Conservation (phyloP, 208 protist genomes). For the Crithidia fasciculata region DNA sequence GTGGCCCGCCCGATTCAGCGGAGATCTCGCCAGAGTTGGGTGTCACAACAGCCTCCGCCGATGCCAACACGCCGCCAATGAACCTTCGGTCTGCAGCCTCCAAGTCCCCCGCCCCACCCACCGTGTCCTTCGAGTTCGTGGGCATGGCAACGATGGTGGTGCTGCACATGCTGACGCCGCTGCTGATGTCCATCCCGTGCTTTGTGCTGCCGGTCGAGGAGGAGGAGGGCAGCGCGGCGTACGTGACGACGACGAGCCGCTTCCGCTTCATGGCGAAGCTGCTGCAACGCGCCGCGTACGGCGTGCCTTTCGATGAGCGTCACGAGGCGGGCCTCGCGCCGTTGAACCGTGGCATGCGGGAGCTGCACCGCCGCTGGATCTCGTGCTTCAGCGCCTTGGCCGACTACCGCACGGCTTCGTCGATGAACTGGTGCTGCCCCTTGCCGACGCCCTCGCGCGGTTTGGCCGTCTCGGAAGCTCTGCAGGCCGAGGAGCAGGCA, state of each 20-base stretch:
- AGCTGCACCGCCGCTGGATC: constrained; percentile 45
- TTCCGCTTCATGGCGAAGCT: constrained; percentile 42
- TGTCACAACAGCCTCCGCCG: background rate
- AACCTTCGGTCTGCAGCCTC: background rate
- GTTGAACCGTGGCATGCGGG: constrained; percentile 36
- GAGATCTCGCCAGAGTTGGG: constrained; percentile 15
- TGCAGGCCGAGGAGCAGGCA: constrained; percentile 14
- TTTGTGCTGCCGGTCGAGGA: constrained; percentile 38
- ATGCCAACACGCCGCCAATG: background rate
- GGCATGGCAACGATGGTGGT: constrained; percentile 47
- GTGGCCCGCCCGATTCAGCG: constrained; percentile 20
- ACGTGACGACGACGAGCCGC: constrained; percentile 27
- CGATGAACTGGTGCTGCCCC: constrained; percentile 24
- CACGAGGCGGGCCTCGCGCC: constrained; percentile 23
- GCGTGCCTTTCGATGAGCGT: constrained; percentile 34
- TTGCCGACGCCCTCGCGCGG: constrained; percentile 19
- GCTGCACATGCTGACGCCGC: constrained; percentile 37
- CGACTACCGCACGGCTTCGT: constrained; percentile 26
- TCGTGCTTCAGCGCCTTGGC: constrained; percentile 38
- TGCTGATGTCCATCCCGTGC: constrained; percentile 38
- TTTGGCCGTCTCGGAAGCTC: background rate
- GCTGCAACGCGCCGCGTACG: constrained; percentile 47
- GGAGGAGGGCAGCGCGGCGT: constrained; percentile 25
- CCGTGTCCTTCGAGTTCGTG: constrained; percentile 32
- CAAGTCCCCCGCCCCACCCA: background rate